Base-by-base conservation (phyloP, 73 alveolate species). In the Effrenium voratum region DNA sequence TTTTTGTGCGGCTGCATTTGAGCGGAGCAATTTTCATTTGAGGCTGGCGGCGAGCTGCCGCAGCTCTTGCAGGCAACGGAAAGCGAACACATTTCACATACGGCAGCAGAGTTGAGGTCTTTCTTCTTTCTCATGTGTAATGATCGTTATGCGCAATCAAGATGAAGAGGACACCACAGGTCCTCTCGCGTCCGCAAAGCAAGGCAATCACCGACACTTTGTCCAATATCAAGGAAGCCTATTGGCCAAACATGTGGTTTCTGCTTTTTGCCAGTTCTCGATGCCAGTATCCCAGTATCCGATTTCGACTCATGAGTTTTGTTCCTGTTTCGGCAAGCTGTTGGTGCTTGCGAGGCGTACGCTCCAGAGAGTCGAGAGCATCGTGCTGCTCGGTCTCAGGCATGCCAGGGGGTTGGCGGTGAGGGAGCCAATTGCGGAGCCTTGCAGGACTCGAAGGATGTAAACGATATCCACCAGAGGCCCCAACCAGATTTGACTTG, bases 1-100 rank as follows among this genome's bases (percentile, higher is more conserved):
- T n/a, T n/a, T n/a, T n/a, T n/a, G n/a, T n/a, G n/a, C n/a, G n/a
- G n/a, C n/a, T n/a, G n/a, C n/a, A n/a, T n/a, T n/a, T n/a, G n/a
- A n/a, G n/a, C n/a, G n/a, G n/a, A n/a, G n/a, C n/a, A n/a, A n/a
- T n/a, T n/a, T n/a, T n/a, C n/a, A n/a, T n/a, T n/a, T n/a, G n/a
- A 90, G 97, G 97, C 97, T 40, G 97, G 97, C 16, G 97, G 97
- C 47, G 97, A 90, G 97, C 97, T 90, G 4, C 75, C 97, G 22
- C 97, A 90, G 80, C 87, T 90, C 44, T 68, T 90, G 87, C 97
- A 90, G 97, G 97, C 82, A 72, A 26, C 36, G 77, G 34, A 19
- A 12, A 0, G 16, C 6, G 43, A 63, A 40, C 22, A 28, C 41
- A 40, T 63, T 63, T 19, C 1, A 2, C 1, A 22, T 19, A 3